Percentiles rank a stretch among this genome's conserved stretches.
Conservation (phyloP, 306 rosid species). For the Arachis stenosperma region DNA sequence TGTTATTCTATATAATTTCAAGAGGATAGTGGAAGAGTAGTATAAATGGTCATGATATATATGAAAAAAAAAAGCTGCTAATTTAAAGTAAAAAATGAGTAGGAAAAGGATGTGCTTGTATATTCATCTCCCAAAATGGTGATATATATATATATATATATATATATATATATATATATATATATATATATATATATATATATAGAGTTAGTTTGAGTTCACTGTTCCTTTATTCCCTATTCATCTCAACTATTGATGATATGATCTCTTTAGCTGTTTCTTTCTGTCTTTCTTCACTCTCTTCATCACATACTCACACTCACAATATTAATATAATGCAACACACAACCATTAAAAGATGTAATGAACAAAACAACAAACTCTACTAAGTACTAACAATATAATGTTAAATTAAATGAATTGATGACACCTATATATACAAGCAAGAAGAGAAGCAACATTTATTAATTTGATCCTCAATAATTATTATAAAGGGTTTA, state of each 20-base stretch:
- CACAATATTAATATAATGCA: no score
- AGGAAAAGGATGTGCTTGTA: slow-evolving; percentile 2
- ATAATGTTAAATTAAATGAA: neutral
- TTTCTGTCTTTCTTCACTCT: no score
- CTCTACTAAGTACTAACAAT: slow-evolving; percentile 8
- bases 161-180: no score
- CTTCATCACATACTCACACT: neutral
- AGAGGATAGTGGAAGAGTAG: no score
- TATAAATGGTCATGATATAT: no score
- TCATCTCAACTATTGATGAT: neutral
- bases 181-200: no score
- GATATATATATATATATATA: neutral
- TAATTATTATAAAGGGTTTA: no score
- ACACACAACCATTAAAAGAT: neutral
- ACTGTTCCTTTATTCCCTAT: slow-evolving; percentile 23
- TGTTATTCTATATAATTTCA: no score
- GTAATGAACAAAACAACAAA: slow-evolving; percentile 13
- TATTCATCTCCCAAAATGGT: slow-evolving; percentile 23
- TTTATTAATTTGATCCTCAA: no score
- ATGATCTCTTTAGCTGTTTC: no score
- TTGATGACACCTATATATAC: no score
- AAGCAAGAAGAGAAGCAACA: no score
- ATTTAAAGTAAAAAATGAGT: neutral
- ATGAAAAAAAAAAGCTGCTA: neutral
- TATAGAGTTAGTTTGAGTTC: neutral